phyloP scores from a whole-genome alignment of 148 eudicot genomes.

The Camellia granthamiana region DNA sequence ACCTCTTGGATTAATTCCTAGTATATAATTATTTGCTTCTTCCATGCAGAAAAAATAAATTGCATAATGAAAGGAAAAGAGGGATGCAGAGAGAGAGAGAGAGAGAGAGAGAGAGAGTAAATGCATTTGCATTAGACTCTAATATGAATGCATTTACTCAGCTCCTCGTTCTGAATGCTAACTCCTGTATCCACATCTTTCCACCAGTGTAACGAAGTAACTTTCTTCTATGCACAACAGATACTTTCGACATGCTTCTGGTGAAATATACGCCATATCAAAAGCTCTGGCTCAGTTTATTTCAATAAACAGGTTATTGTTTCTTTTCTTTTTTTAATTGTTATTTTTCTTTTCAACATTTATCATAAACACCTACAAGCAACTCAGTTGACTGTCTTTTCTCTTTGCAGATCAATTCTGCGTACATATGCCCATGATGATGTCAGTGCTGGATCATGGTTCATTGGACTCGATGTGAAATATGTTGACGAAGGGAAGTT shows the following conservation, averaged over 20 bases:
- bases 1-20: background rate
- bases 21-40: constrained; percentile 1
- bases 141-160: background rate
- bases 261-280: constrained; percentile 80
- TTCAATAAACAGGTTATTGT: constrained; percentile 66
- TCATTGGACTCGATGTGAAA: constrained; percentile 79
- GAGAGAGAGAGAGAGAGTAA: background rate
- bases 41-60: background rate
- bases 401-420: constrained; percentile 55
- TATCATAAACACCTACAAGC: background rate
- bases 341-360: background rate
- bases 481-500: constrained; percentile 74
- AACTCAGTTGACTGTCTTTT: constrained; percentile 13
- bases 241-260: constrained; percentile 88
- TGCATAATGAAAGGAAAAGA: background rate
- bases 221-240: constrained; percentile 30
- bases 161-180: constrained; percentile 3
- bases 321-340: background rate
- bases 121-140: background rate
- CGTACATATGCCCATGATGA: constrained; percentile 87
- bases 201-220: background rate
- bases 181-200: background rate
- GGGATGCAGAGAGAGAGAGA: background rate
- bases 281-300: constrained; percentile 78
- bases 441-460: constrained; percentile 90